phyloP scores from a whole-genome alignment of 805 yeast genomes.

The Brettanomyces custersianus region DNA sequence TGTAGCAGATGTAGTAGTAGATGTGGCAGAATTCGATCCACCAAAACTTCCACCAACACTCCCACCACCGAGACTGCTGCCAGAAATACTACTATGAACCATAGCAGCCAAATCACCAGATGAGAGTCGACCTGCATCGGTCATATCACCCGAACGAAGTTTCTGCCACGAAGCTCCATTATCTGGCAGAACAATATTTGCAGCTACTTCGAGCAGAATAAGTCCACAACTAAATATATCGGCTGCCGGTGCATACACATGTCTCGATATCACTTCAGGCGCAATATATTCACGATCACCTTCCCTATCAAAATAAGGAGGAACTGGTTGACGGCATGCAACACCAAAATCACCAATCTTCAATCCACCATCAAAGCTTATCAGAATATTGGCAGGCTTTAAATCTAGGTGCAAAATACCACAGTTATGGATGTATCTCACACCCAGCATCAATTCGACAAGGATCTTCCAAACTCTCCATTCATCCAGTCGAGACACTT shows the following conservation, averaged over 20 bases:
- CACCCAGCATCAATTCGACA: slow-evolving; percentile 72
- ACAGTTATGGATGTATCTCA: slow-evolving; percentile 70
- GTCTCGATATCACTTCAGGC: slow-evolving; percentile 82
- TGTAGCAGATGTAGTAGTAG: neutral
- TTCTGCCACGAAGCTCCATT: slow-evolving; percentile 97
- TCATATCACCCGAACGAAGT: slow-evolving; percentile 85
- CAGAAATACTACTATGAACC: slow-evolving; percentile 14
- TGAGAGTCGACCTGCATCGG: slow-evolving; percentile 86
- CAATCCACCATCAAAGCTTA: slow-evolving; percentile 88
- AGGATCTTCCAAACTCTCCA: slow-evolving; percentile 97
- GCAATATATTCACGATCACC: slow-evolving; percentile 98
- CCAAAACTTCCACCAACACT: neutral
- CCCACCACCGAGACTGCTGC: neutral
- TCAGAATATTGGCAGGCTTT: slow-evolving; percentile 91
- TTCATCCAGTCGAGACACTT: slow-evolving; percentile 75
- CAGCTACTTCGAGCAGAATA: slow-evolving; percentile 90
- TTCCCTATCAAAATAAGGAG: slow-evolving; percentile 74
- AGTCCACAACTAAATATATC: slow-evolving; percentile 93
- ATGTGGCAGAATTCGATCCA: neutral
- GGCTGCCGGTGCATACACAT: slow-evolving; percentile 82
- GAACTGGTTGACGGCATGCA: slow-evolving; percentile 74
- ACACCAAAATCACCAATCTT: slow-evolving; percentile 97
- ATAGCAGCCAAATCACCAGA: slow-evolving; percentile 50
- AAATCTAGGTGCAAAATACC: slow-evolving; percentile 79
- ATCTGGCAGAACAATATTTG: slow-evolving; percentile 89